Conservation (phyloP, 495 filamentous ascomycete species). For the Aspergillus sclerotioniger region DNA sequence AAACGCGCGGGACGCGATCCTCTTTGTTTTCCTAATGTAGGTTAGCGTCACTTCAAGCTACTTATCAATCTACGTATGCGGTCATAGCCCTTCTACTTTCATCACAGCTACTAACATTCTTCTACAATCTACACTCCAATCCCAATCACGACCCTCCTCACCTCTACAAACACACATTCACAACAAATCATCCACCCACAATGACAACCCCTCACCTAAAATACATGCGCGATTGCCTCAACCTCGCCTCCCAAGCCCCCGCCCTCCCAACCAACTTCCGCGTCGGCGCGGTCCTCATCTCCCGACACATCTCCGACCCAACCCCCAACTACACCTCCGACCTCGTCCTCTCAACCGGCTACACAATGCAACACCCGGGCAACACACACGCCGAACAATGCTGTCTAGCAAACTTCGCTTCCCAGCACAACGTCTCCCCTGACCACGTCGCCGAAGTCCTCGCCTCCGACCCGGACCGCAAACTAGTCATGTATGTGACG, state of each 20-base stretch:
- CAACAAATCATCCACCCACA: neutral
- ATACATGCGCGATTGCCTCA: constrained; percentile 72
- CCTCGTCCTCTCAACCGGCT: constrained; percentile 74
- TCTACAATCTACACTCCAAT: neutral
- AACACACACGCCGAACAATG: constrained; percentile 97
- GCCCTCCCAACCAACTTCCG: constrained; percentile 89
- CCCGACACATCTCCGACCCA: constrained; percentile 38
- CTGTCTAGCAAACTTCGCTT: constrained; percentile 75
- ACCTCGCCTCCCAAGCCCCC: constrained; percentile 71
- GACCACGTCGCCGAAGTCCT: constrained; percentile 56
- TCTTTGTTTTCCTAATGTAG: constrained; percentile 14
- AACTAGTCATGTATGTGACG: constrained; percentile 79
- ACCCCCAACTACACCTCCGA: constrained; percentile 38
- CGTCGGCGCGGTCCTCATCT: constrained; percentile 81
- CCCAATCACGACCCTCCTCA: neutral
- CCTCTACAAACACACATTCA: neutral
- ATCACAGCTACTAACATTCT: neutral
- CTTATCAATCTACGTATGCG: neutral
- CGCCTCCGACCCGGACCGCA: constrained; percentile 36
- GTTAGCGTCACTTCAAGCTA: neutral
- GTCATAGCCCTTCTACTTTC: neutral
- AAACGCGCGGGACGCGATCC: constrained; percentile 11
- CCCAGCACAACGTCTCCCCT: constrained; percentile 48
- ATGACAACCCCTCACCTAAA: constrained; percentile 49
- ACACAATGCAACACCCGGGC: constrained; percentile 83